Percentiles rank a stretch among this genome's conserved stretches.
Evolutionary conservation across 352 stramenopile species (phyloP).

Genomic region (Pythium angustatum): DNA sequence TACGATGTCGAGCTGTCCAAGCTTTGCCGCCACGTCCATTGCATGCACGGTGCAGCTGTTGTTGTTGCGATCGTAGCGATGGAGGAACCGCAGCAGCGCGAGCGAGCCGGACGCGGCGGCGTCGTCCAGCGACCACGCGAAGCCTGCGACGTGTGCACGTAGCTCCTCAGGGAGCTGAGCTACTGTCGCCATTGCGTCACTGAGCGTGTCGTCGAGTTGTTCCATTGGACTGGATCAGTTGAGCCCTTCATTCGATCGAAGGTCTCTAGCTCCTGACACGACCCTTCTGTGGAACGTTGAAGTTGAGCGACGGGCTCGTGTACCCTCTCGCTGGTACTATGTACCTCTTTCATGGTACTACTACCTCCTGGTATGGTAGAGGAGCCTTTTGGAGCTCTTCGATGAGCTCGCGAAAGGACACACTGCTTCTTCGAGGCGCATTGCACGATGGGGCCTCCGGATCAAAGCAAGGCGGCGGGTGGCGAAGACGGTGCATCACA

Average conservation of each 20-base stretch:
- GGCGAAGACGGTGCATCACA: slow-evolving; percentile 12
- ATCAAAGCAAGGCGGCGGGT: slow-evolving; percentile 40
- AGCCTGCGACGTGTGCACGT: slow-evolving; percentile 32
- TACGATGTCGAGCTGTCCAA: slow-evolving; percentile 27
- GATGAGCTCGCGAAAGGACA: slow-evolving; percentile 5
- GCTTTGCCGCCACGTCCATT: slow-evolving; percentile 29
- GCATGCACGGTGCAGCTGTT: slow-evolving; percentile 7
- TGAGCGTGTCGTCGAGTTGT: too few species aligned
- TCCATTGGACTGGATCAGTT: too few species aligned
- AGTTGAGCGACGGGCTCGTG: neutral
- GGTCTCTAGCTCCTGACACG: neutral
- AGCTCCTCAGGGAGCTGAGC: slow-evolving; percentile 29
- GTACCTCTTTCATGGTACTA: slow-evolving; percentile 1
- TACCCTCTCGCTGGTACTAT: neutral
- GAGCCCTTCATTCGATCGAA: too few species aligned
- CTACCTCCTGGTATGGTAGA: neutral
- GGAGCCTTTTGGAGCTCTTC: neutral
- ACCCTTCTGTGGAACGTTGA: slow-evolving; percentile 8
- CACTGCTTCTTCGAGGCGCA: neutral
- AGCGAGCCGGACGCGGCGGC: slow-evolving; percentile 21
- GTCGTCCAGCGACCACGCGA: slow-evolving; percentile 33
- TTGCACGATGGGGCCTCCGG: slow-evolving; percentile 43
- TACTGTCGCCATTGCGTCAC: neutral
- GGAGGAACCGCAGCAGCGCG: slow-evolving; percentile 19
- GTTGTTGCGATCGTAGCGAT: neutral